These are phyloP conservation scores for Raffaelea deltoideospora DNA, from an alignment of 2,329 filamentous ascomycete species.

Conservation along the genomic window DNA sequence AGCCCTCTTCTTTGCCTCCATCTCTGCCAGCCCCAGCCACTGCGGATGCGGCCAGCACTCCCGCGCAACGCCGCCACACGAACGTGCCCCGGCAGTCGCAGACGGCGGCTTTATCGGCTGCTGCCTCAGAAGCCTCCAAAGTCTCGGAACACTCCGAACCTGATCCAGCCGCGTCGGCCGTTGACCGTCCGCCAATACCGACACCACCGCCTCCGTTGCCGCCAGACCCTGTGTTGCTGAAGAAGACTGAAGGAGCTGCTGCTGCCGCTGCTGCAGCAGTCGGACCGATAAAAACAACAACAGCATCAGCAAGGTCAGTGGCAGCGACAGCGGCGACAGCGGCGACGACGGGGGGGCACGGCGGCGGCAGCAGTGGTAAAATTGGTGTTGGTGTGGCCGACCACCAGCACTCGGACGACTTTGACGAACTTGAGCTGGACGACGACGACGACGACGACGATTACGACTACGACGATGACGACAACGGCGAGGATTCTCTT, in stretches of 20 bases:
- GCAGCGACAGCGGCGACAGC: no score
- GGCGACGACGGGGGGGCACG: no score
- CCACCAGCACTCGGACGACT: slow-evolving; percentile 1
- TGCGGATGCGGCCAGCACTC: neutral
- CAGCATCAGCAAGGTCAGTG: no score
- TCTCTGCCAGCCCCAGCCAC: neutral
- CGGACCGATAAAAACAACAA: no score
- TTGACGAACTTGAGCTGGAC: neutral
- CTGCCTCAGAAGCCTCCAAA: neutral
- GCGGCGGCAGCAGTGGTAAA: no score
- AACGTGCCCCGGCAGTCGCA: neutral
- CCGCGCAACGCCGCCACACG: no score
- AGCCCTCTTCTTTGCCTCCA: slow-evolving; percentile 11
- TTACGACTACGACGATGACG: neutral
- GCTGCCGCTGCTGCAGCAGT: neutral
- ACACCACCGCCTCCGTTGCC: slow-evolving; percentile 6
- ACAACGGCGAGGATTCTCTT: neutral
- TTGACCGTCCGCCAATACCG: slow-evolving; percentile 1
- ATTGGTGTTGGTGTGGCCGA: no score
- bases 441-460: neutral
- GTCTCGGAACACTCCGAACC: neutral
- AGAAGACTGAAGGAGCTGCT: neutral
- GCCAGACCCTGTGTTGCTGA: no score
- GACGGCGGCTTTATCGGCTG: neutral
- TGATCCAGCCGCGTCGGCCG: neutral